These are phyloP conservation scores for Saturnispora silvae DNA, from an alignment of 805 yeast genomes.

Conservation along the genomic window DNA sequence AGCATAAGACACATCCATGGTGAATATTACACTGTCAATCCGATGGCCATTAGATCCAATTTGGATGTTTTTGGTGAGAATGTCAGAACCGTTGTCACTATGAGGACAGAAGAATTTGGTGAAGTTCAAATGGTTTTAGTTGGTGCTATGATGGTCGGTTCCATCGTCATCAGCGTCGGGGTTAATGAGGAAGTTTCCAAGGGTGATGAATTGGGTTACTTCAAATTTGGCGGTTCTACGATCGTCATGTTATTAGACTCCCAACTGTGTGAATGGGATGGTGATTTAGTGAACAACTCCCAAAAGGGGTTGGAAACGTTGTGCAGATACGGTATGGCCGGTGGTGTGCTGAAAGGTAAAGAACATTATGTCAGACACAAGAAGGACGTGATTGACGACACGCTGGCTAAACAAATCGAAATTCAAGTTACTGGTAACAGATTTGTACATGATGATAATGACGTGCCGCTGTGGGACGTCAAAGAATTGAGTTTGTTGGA, in stretches of 20 bases:
- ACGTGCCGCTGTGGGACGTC: conserved; percentile 22
- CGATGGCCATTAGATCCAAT: conserved; percentile 87
- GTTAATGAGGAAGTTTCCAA: conserved; percentile 48
- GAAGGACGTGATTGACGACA: conserved; percentile 2
- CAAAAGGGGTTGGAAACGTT: conserved; percentile 65
- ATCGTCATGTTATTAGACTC: conserved; percentile 55
- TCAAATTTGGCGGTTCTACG: conserved; percentile 95
- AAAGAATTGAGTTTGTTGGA: conserved; percentile 13
- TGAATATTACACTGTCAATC: conserved; percentile 91
- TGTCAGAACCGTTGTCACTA: conserved; percentile 66
- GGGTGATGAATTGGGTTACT: conserved; percentile 85
- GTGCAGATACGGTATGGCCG: conserved; percentile 82
- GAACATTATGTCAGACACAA: conserved; percentile 9
- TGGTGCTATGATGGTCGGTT: conserved; percentile 99
- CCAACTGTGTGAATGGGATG: conserved; percentile 47
- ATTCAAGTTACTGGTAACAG: conserved; percentile 13
- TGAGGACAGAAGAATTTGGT: conserved; percentile 70
- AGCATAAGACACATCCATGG: conserved; percentile 67
- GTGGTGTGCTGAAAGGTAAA: conserved; percentile 58
- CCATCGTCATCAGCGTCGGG: conserved; percentile 60
- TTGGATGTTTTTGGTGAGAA: conserved; percentile 92
- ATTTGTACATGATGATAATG: conserved; percentile 10
- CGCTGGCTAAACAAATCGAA: conserved; percentile 9
- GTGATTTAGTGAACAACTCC: conserved; percentile 65
- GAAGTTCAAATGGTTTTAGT: conserved; percentile 67